These are phyloP conservation scores for Bruguiera sexangula DNA, from an alignment of 345 rosid genomes.

Conservation along the genomic window DNA sequence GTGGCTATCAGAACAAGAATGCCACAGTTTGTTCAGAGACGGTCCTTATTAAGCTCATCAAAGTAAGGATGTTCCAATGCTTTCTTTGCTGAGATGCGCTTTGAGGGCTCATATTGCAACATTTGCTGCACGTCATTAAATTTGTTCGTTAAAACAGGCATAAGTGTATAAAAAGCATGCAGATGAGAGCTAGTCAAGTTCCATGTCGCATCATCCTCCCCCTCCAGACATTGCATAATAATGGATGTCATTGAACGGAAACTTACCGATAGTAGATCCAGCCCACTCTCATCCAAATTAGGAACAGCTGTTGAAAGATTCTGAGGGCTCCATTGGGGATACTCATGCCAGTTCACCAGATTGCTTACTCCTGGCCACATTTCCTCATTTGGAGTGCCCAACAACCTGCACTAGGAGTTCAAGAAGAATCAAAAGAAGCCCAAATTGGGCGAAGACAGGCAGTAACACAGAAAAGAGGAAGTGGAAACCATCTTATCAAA, in stretches of 20 bases:
- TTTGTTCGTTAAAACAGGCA: too few species aligned
- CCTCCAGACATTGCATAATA: neutral
- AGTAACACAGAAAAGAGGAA: neutral
- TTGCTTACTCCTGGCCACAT: slow-evolving; percentile 93
- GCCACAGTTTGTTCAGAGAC: slow-evolving; percentile 37
- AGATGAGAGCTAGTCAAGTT: too few species aligned
- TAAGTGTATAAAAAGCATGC: too few species aligned
- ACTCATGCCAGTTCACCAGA: slow-evolving; percentile 94
- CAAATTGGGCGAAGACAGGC: neutral
- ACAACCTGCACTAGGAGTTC: slow-evolving; percentile 42
- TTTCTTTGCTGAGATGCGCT: slow-evolving; percentile 83
- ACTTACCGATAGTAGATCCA: slow-evolving; percentile 74
- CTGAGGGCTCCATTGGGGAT: slow-evolving; percentile 88
- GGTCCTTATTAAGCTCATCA: slow-evolving; percentile 56
- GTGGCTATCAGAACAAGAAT: neutral
- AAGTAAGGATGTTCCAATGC: slow-evolving; percentile 98
- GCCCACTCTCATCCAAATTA: slow-evolving; percentile 59
- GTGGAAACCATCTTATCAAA: slow-evolving; percentile 2
- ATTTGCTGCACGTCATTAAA: slow-evolving; percentile 57
- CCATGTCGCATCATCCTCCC: too few species aligned
- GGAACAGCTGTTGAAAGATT: slow-evolving; percentile 61
- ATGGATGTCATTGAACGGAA: neutral
- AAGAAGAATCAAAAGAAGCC: neutral
- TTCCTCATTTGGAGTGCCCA: slow-evolving; percentile 88
- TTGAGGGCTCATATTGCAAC: slow-evolving; percentile 84